Evolutionary conservation across 108 stramenopile species (phyloP), one percentile per base, ranked within the genome.

Genomic region (Discostella pseudostelligera): DNA sequence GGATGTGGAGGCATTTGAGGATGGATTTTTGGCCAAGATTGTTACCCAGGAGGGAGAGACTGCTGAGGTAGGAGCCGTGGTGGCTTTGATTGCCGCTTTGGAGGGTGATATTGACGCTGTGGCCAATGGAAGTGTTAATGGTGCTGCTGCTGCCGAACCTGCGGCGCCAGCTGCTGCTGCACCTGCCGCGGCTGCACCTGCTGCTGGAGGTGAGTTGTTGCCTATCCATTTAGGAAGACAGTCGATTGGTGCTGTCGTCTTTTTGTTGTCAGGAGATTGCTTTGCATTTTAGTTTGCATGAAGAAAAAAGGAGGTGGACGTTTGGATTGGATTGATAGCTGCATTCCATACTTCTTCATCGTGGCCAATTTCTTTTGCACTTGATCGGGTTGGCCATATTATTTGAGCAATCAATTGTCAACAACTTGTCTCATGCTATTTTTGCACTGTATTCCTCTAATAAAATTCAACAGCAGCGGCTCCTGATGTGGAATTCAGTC

Each of bases 1-100:
- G 97, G 97, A 98, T 68, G 93, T 97, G 9, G 97, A 98, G 62
- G 90, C 96, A 2, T 98, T 97, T 53, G 94, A 95, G 47, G 95
- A 96, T 74, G 97, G 97, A 13, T 95, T 85, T 83, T 62, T 98
- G 51, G 96, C 96, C 11, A 93, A 94, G 20, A 96, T 98, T 35
- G 73, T 97, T 26, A 94, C 92, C 2, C 78, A 59, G 13, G 97
- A 98, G 64, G 97, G 97, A 14, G 93, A 96, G 58, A 83, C 62
- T 60, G 89, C 95, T 1, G 55, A 79, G 32, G 97, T 98, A 8
- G 97, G 97, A 24, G 76, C 90, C 4, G 89, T 96, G 19, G 93
- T 97, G 47, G 96, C 95, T 3, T 64, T 96, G 13, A 87, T 98
- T 74, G 94, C 92, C 26, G 89, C 85, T 35, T 69, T 80, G 0